Conservation (phyloP, 2,329 filamentous ascomycete genomes). For the Diaporthe sp. region DNA sequence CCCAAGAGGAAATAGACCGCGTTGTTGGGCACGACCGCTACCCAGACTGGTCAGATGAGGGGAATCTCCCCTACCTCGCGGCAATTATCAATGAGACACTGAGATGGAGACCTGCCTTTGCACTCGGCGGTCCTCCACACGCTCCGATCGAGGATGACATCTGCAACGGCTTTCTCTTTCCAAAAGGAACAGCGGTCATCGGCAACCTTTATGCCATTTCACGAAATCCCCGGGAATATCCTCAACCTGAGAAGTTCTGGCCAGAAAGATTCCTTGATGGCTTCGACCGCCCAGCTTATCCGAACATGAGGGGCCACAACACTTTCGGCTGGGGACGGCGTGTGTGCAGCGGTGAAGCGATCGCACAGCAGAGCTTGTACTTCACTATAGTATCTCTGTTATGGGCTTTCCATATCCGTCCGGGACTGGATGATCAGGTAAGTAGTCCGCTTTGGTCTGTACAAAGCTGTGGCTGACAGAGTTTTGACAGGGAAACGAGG, state of each 20-base stretch:
- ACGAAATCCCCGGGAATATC: background rate
- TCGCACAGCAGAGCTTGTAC: background rate
- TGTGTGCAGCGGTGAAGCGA: background rate
- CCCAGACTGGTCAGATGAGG: background rate
- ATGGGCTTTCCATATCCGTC: background rate
- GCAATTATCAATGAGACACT: constrained; percentile 2
- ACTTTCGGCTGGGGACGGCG: background rate
- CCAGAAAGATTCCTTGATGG: background rate
- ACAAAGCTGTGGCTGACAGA: background rate
- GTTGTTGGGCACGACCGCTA: background rate
- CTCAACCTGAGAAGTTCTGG: background rate
- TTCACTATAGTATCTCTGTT: background rate
- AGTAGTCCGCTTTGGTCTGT: background rate
- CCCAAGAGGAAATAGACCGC: constrained; percentile 1
- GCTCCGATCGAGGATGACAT: constrained; percentile 9
- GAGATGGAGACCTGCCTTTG: constrained; percentile 1
- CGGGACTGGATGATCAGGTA: background rate
- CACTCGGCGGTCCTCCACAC: background rate
- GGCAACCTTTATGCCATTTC: background rate
- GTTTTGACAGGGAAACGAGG: background rate
- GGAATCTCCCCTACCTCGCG: background rate
- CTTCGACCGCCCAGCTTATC: background rate
- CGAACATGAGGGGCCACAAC: background rate
- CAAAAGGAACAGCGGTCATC: background rate
- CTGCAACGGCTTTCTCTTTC: background rate